Evolutionary conservation across 129 eudicot species (phyloP), one percentile per base, ranked within the genome.

Genomic region (Chrysanthemum seticuspe): DNA sequence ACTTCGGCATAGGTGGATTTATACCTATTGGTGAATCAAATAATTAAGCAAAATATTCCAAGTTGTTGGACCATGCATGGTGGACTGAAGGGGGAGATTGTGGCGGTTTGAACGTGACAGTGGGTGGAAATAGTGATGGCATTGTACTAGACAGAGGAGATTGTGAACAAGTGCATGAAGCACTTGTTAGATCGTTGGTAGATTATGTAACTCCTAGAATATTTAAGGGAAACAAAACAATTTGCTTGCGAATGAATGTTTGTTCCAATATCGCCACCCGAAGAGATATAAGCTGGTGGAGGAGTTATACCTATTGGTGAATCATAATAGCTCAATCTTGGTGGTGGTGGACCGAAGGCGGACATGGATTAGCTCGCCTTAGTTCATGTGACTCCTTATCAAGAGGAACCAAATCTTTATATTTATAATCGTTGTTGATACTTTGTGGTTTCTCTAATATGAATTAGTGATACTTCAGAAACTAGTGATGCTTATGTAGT

Each of bases 141-240:
- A 72, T 64, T 6, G 65, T 36, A 76, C 70, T 51, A 13, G 75
- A 50, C 5, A 75, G 71, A 34, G 70, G 54, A 11, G n/a, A 50
- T 50, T 77, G 81, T 69, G 88, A 87, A 75, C 93, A 87, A 18
- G 93, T 82, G 65, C 85, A 75, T 82, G 87, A 31, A 60, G 90
- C 74, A 29, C 68, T 67, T 14, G 81, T 16, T 49, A 80, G 78
- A 34, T 62, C 51, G 29, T 54, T 51, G 1, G 40, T 71, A 10
- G 75, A 49, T 40, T 76, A 13, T 70, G 77, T 57, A 0, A 76
- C 29, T 63, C 60, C 64, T 19, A 77, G 7, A 75, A 47, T 54
- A 75, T 58, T 40, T 57, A 55, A 77, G 75, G 23, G 48, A 77
- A 61, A 45, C 45, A 71, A 25, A 77, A 51, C 57, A 63, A 21